Evolutionary conservation across 75 land plant genomes (phyloP).

Genomic region (Pinus taeda): DNA sequence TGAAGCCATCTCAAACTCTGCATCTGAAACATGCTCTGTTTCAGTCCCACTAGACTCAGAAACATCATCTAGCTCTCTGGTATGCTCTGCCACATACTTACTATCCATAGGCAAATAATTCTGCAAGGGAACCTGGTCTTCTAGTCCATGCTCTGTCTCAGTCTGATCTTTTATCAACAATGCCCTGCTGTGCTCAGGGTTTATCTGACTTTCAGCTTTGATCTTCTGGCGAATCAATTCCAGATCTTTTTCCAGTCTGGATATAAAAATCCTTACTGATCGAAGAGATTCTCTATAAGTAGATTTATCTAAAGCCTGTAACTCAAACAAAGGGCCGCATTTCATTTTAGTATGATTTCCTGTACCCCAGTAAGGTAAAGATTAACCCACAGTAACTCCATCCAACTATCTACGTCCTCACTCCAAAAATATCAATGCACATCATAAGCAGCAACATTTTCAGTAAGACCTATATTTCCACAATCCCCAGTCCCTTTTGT

Average conservation of each 20-base stretch:
- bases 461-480: neutral
- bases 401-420: neutral
- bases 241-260: slow-evolving; percentile 54
- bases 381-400: neutral
- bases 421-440: neutral
- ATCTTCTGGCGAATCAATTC: slow-evolving; percentile 28
- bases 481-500: neutral
- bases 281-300: slow-evolving; percentile 58
- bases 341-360: neutral
- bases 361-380: neutral
- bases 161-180: neutral
- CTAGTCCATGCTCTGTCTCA: neutral
- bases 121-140: neutral
- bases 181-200: neutral
- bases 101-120: neutral
- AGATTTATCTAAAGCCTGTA: slow-evolving; percentile 68
- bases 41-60: slow-evolving; percentile 1
- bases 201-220: slow-evolving; percentile 12
- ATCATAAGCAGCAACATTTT: neutral
- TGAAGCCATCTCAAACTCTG: slow-evolving; percentile 21
- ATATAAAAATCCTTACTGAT: slow-evolving; percentile 47
- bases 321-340: neutral
- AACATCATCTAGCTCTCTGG: slow-evolving; percentile 4
- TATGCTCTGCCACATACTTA: slow-evolving; percentile 7
- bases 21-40: slow-evolving; percentile 16